Evolutionary conservation across 331 rosid species (phyloP), one percentile per base, ranked within the genome.

Genomic region (Quercus phellos): DNA sequence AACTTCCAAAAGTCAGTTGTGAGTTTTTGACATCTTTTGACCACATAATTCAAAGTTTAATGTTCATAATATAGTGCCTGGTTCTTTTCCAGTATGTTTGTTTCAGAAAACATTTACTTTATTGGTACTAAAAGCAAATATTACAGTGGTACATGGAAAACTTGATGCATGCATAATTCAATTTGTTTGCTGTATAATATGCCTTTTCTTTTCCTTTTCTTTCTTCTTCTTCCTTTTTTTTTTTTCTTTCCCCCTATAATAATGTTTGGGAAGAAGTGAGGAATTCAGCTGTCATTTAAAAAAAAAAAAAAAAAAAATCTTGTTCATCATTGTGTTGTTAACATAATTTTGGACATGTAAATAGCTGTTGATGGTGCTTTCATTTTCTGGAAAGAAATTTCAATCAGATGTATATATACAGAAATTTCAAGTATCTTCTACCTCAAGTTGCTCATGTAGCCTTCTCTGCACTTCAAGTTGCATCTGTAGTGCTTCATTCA

Each of bases 381-480:
- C 16, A 13, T 60, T 61, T 61, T 24, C 56, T 32, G 67, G n/a
- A 55, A 51, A 19, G 54, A 58, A 42, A 54, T 66, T 67, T 30
- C 19, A 68, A 61, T 61, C 6, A 61, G 42, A 61, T n/a, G 26
- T 21, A 66, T 32, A 18, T 7, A 66, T 30, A 18, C 3, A 66
- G 51, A 66, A 66, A 8, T 34, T 66, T 34, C 71, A 30, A 4
- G 76, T 38, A 71, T 68, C 43, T 17, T 82, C 73, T 78, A 90
- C 99, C 98, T 95, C 99, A 43, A 95, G 98, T 73, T 95, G 99
- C 76, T 92, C 97, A 78, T 95, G 94, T 73, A 95, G 87, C 78
- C 97, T 91, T 91, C 97, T 87, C 80, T 95, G 99, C 73, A 91
- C 99, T 84, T 92, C 99, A 70, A 95, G 93, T 80, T 95, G 99